phyloP scores from a whole-genome alignment of 2,329 filamentous ascomycete species.

The Fusarium praegraminearum region DNA sequence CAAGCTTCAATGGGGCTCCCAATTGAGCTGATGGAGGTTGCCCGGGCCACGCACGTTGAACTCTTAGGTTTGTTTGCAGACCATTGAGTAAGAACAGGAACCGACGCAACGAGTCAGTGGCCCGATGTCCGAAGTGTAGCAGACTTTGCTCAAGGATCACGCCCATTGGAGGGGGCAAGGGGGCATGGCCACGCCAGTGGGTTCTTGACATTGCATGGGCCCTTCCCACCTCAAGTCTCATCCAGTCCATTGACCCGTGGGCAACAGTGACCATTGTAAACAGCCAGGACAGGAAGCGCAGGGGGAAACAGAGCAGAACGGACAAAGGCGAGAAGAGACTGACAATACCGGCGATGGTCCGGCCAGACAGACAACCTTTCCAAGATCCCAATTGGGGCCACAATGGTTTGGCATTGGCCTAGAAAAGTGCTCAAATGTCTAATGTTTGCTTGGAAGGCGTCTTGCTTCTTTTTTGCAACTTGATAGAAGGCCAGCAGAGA shows the following conservation, averaged over 20 bases:
- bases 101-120: slow-evolving; percentile 38
- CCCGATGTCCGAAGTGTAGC: slow-evolving; percentile 45
- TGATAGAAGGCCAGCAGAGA: slow-evolving; percentile 21
- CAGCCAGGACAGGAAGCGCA: slow-evolving; percentile 33
- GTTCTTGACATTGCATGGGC: slow-evolving; percentile 42
- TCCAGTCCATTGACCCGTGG: slow-evolving; percentile 44
- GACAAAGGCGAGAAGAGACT: slow-evolving; percentile 18
- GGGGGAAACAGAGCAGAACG: slow-evolving; percentile 20
- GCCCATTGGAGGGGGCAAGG: slow-evolving; percentile 47
- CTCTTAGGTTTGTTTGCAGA: slow-evolving; percentile 19
- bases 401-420: slow-evolving; percentile 19
- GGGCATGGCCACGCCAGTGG: slow-evolving; percentile 44
- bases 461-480: slow-evolving; percentile 19
- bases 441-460: slow-evolving; percentile 32
- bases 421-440: slow-evolving; percentile 9
- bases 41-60: slow-evolving; percentile 33
- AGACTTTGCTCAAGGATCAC: slow-evolving; percentile 44
- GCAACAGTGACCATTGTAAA: slow-evolving; percentile 33
- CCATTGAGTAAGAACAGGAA: slow-evolving; percentile 29
- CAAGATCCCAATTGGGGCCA: slow-evolving; percentile 37
- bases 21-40: slow-evolving; percentile 41
- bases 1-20: slow-evolving; percentile 39
- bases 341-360: slow-evolving; percentile 32
- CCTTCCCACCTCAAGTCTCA: slow-evolving; percentile 45
- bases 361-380: slow-evolving; percentile 31